These are phyloP conservation scores for Pythium dissotocum DNA, from an alignment of 352 stramenopile species.

Conservation along the genomic window DNA sequence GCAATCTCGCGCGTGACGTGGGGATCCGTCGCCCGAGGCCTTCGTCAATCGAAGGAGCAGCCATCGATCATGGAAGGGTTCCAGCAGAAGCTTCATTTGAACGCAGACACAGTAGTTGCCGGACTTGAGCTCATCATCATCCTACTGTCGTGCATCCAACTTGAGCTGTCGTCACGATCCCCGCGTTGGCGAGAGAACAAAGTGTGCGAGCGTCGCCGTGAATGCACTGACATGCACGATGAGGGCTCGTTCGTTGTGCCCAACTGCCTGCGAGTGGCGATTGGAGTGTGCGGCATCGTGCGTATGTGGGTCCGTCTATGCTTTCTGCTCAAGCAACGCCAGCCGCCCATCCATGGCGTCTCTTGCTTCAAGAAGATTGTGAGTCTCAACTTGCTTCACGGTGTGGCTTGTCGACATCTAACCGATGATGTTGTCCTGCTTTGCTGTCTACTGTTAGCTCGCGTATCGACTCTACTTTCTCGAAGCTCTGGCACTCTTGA, in stretches of 20 bases:
- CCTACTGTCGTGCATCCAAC: slow-evolving; percentile 40
- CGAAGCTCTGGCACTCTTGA: slow-evolving; percentile 37
- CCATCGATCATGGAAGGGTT: slow-evolving; percentile 28
- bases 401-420: too few relatives aligned
- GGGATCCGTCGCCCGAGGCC: slow-evolving; percentile 16
- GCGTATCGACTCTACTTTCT: slow-evolving; percentile 24
- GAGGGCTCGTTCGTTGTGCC: slow-evolving; percentile 41
- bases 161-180: slow-evolving; percentile 37
- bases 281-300: slow-evolving; percentile 25
- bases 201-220: slow-evolving; percentile 26
- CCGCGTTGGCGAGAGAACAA: slow-evolving; percentile 57
- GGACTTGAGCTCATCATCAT: slow-evolving; percentile 47
- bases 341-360: background rate
- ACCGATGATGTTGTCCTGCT: too few relatives aligned
- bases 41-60: slow-evolving; percentile 14
- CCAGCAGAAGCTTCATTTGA: slow-evolving; percentile 43
- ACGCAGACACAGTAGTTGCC: slow-evolving; percentile 42
- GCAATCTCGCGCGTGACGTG: slow-evolving; percentile 26
- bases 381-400: background rate
- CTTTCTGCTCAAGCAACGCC: slow-evolving; percentile 26
- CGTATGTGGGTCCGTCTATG: slow-evolving; percentile 30
- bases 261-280: slow-evolving; percentile 35
- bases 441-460: background rate
- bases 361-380: slow-evolving; percentile 24
- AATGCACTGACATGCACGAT: slow-evolving; percentile 38